These are phyloP conservation scores for Davidsoniella australis DNA, from an alignment of 2,329 filamentous ascomycete species.

Conservation along the genomic window DNA sequence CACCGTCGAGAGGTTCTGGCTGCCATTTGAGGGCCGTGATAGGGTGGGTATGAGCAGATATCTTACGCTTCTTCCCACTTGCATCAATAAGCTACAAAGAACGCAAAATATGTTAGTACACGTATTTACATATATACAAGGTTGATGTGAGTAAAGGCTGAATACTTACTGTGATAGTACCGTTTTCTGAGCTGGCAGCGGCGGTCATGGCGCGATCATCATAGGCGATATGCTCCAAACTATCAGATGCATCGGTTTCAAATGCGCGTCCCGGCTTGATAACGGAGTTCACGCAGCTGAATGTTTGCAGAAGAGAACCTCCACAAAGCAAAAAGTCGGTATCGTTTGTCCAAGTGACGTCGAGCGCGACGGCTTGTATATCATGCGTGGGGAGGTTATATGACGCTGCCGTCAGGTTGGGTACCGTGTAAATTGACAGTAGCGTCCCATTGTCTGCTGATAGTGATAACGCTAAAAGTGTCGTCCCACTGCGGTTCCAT, in stretches of 20 bases:
- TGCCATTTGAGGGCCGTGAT: constrained; percentile 46
- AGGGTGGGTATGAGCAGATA: constrained; percentile 39
- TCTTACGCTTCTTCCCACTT: constrained; percentile 34
- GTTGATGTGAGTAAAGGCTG: constrained; percentile 5
- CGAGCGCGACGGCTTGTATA: constrained; percentile 32
- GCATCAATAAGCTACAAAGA: constrained; percentile 35
- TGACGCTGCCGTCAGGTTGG: constrained; percentile 22
- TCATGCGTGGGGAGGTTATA: constrained; percentile 33
- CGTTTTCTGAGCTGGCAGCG: constrained; percentile 38
- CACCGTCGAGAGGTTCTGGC: constrained; percentile 22
- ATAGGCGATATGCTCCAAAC: constrained; percentile 37
- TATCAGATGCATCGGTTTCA: constrained; percentile 35
- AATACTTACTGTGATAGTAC: constrained; percentile 40
- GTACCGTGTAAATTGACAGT: constrained; percentile 14
- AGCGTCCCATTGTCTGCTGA: constrained; percentile 27
- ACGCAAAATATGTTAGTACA: constrained; percentile 4
- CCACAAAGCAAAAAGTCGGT: constrained; percentile 42
- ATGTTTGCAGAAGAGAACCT: constrained; percentile 33
- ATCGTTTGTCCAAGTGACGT: constrained; percentile 43
- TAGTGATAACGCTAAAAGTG: constrained; percentile 36
- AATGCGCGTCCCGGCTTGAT: constrained; percentile 33
- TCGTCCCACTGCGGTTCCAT: constrained; percentile 39
- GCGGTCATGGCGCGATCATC: constrained; percentile 38
- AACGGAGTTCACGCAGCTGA: constrained; percentile 29
- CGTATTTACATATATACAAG: not conserved